A percentile compares a stretch with the other conserved stretches of the same genome.
These are phyloP conservation scores for Steccherinum ochraceum DNA, from an alignment of 768 basidiomycete genomes.

Conservation along the genomic window DNA sequence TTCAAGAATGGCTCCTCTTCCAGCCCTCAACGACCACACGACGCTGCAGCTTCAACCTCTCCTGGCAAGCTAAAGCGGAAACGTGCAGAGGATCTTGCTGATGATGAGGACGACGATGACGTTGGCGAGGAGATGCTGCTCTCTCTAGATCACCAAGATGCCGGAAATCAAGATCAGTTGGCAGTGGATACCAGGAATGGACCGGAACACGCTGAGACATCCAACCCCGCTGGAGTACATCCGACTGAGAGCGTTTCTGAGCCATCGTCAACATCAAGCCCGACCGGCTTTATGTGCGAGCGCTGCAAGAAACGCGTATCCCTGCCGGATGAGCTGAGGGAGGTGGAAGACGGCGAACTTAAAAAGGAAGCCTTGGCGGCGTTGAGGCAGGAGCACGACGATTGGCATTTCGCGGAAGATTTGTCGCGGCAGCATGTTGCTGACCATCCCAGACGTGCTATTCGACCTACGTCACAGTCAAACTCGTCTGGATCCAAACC, in stretches of 20 bases:
- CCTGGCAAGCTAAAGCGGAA: neutral
- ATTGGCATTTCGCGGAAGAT: constrained; percentile 86
- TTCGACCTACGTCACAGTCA: constrained; percentile 7
- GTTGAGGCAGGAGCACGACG: constrained; percentile 68
- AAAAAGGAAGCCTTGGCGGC: constrained; percentile 31
- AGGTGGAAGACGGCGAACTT: constrained; percentile 24
- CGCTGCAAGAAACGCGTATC: constrained; percentile 48
- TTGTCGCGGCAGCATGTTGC: constrained; percentile 42
- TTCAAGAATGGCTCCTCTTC: constrained; percentile 30
- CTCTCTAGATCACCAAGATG: neutral
- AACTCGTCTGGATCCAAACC: constrained; percentile 21
- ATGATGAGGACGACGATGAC: constrained; percentile 4
- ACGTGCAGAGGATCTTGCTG: constrained; percentile 2
- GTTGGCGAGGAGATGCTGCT: constrained; percentile 1
- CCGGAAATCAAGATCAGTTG: neutral
- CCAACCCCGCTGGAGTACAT: neutral
- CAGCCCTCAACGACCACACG: too few species aligned
- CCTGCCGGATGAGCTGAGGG: constrained; percentile 21
- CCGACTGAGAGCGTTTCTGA: too few species aligned
- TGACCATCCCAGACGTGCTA: constrained; percentile 15
- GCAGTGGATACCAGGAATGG: neutral
- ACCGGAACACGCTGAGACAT: neutral
- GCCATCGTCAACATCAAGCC: neutral
- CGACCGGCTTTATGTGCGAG: constrained; percentile 39
- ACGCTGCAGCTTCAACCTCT: neutral